Base-by-base conservation (phyloP, 495 filamentous ascomycete species). In the Aspergillus ostianus region DNA sequence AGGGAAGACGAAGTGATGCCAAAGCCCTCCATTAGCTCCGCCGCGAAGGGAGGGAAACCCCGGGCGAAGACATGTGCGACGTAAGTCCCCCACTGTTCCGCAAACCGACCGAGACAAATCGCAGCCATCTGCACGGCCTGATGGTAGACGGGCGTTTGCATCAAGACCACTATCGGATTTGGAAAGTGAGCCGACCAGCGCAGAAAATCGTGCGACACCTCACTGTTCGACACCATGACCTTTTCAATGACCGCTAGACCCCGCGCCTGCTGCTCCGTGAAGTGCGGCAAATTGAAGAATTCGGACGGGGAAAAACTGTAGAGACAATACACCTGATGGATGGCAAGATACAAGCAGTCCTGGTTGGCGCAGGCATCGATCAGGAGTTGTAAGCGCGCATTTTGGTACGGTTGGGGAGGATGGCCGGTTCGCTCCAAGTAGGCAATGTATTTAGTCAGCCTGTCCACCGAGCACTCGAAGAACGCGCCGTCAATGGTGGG, bases 271-370 rank as follows among this genome's bases (percentile, higher is more conserved):
- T 59, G 20, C 10, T 32, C 20, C 13, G 56, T 51, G 51, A 66
- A 61, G 2, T 56, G 51, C 29, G 59, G 64, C 9, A 72, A 26
- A 3, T 47, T 32, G n/a, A 52, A 47, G 20, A 72, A 60, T 41
- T 67, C 59, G 15, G 56, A 51, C 17, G 63, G 58, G 5, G 61
- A 29, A 2, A 46, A 58, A 30, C 71, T 73, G 75, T 78, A 82
- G 15, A 82, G 64, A 66, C 85, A 88, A 66, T 84, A 90, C 2
- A 90, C 56, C 60, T 91, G 88, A 71, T 93, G 90, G 6, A 91
- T 66, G 12, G 76, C 76, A 52, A 92, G 49, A 64, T 88, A 93
- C 64, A 89, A 82, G 26, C 74, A 55, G 61, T 93, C 90, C 10
- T 78, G 68, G 0, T 70, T 49, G 3, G 52, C 9, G 62, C 83